Evolutionary conservation across 2,329 filamentous ascomycete species (phyloP), one percentile per base, ranked within the genome.

Genomic region (Claviceps citrina): DNA sequence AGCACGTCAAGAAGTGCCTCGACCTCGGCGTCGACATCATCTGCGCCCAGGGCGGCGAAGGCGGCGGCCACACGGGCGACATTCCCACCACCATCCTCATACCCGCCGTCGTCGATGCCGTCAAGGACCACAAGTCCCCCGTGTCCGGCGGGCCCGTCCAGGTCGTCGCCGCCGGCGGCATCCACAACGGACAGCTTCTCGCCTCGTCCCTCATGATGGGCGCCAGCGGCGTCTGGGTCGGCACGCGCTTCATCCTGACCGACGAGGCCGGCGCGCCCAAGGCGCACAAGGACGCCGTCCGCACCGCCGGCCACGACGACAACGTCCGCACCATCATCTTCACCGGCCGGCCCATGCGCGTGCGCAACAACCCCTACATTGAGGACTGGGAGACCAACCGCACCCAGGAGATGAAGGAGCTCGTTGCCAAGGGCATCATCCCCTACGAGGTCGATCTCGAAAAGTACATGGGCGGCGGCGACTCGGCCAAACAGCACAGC

Each of bases 311-410:
- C 51, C 94, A 91, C 61, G 86, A 96, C 64, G 91, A 98, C 65
- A 98, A 93, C 56, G 68, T 96, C 59, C 83, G 85, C 58, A 98
- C 91, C 37, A 84, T 96, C 62, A 98, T 98, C 67, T 98, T 96
- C 74, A 98, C 91, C 42, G 91, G 91, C 41, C 84, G 91, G 43
- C 91, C 91, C 27, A 71, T 98, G 57, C 84, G 91, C 50, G 91
- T 98, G 44, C 81, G 87, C 59, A 91, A 76, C 58, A 98, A 96
- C 68, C 63, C 81, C 6, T 98, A 98, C 65, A 96, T 98, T 56
- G 62, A 76, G 57, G 84, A 94, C 71, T 98, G 91, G 91, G 89
- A 98, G 67, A 80, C 81, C 54, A 91, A 96, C 70, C 83, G 91
- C 51, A 69, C 73, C 50, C 67, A 74, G 30, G 91, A 98, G 71